Base-by-base conservation (phyloP, 768 basidiomycete genomes). In the Saitozyma sp. region DNA sequence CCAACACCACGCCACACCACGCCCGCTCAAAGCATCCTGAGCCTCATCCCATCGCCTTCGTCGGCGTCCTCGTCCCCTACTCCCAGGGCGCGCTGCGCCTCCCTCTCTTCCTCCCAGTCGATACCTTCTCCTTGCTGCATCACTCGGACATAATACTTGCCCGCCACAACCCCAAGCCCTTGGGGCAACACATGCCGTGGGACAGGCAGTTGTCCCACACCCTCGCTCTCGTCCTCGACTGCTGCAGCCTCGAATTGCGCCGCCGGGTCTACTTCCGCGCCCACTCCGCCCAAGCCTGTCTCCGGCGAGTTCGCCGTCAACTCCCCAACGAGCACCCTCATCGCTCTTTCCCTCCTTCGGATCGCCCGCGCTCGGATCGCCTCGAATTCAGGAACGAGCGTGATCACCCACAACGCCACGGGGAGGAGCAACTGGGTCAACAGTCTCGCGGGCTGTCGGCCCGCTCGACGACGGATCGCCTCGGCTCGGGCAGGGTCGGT, bases 71-170 rank as follows among this genome's bases (percentile, higher is more conserved):
- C 70, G 16, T 69, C 63, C 9, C 60, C 66, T n/a, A 73, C 52
- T 0, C 72, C 72, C 61, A 76, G 50, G 16, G 72, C 72, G 41
- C 72, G 37, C 65, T 76, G 74, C 16, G 74, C 74, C 53, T 76
- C 74, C 38, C 71, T 50, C 56, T 76, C 74, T 56, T 76, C 74
- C 45, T 76, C 74, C 74, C 74, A 76, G 58, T 76, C 74, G 20
- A 76, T 74, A 38, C 72, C 74, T 54, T 73, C 72, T 1, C 72
- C 72, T 10, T 63, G 51, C 9, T 62, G 63, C 54, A 73, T 55
- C 11, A 73, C 70, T 16, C 74, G 48, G 19, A 61, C 42, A 55
- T 73, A 76, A 55, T 76, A 76, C 38, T 61, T 58, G 42, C 56
- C 59, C 19, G 69, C 74, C 9, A 39, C 37, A 8, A 58, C 56